Conservation (phyloP, 2,329 filamentous ascomycete species). For the Botryotinia convoluta region DNA sequence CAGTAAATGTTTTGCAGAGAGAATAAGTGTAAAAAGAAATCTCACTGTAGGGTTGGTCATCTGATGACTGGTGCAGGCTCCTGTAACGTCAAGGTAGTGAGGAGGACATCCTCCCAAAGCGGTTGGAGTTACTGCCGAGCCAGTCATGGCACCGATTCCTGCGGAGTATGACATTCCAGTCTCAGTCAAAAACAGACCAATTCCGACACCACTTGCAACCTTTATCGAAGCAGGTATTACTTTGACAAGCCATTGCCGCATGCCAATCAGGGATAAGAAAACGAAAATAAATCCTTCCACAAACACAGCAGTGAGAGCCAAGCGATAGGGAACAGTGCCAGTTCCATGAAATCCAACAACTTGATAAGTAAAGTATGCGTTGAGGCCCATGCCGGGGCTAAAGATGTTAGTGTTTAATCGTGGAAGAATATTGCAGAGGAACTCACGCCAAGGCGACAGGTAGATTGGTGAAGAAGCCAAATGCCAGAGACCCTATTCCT, state of each 20-base stretch:
- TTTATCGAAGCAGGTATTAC: slow-evolving; percentile 64
- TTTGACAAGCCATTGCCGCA: slow-evolving; percentile 70
- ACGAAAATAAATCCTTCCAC: slow-evolving; percentile 64
- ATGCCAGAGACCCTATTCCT: slow-evolving; percentile 70
- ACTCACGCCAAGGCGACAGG: slow-evolving; percentile 71
- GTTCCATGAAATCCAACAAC: slow-evolving; percentile 60
- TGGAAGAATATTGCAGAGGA: background rate
- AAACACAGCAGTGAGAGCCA: slow-evolving; percentile 63
- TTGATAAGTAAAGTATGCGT: slow-evolving; percentile 66
- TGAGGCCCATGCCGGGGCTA: slow-evolving; percentile 66
- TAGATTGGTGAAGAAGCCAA: slow-evolving; percentile 79
- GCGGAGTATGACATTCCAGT: slow-evolving; percentile 68
- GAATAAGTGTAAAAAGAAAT: background rate
- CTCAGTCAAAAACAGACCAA: slow-evolving; percentile 62
- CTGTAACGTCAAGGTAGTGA: slow-evolving; percentile 50
- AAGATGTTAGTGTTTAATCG: slow-evolving; percentile 10
- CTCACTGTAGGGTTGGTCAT: slow-evolving; percentile 73
- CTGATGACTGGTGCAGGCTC: slow-evolving; percentile 56
- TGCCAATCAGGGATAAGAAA: slow-evolving; percentile 61
- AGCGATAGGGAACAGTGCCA: slow-evolving; percentile 55
- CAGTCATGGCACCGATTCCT: slow-evolving; percentile 80
- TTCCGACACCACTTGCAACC: slow-evolving; percentile 63
- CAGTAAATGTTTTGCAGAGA: background rate
- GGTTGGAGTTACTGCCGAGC: slow-evolving; percentile 65
- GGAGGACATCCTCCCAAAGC: slow-evolving; percentile 71